Base-by-base conservation (phyloP, 257 asterid genomes). In the Jacaranda mimosifolia region DNA sequence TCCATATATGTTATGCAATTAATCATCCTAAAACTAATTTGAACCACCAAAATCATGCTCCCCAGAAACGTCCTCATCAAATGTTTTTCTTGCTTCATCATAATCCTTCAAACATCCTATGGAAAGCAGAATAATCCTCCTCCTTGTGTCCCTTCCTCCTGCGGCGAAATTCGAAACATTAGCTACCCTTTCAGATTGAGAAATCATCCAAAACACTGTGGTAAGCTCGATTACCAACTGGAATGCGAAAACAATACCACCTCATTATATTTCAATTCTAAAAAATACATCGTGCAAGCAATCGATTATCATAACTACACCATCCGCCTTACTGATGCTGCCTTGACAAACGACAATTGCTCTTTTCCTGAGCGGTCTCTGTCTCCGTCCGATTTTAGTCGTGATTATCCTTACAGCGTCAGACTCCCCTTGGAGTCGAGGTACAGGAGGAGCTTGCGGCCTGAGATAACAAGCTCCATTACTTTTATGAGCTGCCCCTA, bases 121-220 rank as follows among this genome's bases (percentile, higher is more conserved):
- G 66, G 42, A 32, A 35, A 60, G 17, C 66, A 10, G 1, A 60
- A 53, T n/a, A n/a, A n/a, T n/a, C n/a, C n/a, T 53, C 19, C 7
- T 57, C 66, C 14, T 11, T 60, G 63, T 7, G 4, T 3, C 4
- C 63, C 85, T 58, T 82, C 85, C 7, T 12, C 82, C 9, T 82
- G 85, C 59, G 85, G 82, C 18, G 17, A 3, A 15, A 58, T 82
- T 68, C 70, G 0, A 7, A 59, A 66, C 13, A 82, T 82, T 32
- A 82, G 74, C 19, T n/a, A 58, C 69, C 85, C 85, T 67, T 82
- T 82, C 52, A 76, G 80, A 40, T 58, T 82, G 11, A 73, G 42
- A 46, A 32, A 11, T 10, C 80, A 82, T 74, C 83, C 83, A 32
- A 6, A 42, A 35, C 18, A 55, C 21, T 82, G 84, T 9, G 81